A percentile compares a stretch with the other conserved stretches of the same genome.
Evolutionary conservation across 768 basidiomycete species (phyloP).

Genomic region (Mycena leptocephala): DNA sequence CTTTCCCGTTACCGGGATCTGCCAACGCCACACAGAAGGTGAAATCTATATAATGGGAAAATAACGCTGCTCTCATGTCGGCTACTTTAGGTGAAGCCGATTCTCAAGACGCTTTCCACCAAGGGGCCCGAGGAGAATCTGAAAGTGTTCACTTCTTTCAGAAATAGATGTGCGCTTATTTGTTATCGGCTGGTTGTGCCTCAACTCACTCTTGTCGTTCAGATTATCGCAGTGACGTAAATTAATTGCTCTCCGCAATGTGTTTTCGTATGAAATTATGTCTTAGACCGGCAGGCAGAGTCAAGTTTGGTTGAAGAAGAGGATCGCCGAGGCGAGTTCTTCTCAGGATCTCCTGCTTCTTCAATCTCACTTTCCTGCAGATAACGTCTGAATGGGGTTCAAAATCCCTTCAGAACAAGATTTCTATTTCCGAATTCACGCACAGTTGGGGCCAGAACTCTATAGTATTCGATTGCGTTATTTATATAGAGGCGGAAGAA

Average conservation of each 20-base stretch:
- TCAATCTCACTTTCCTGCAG: slow-evolving; percentile 52
- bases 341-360: slow-evolving; percentile 10
- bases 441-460: slow-evolving; percentile 92
- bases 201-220: slow-evolving; percentile 25
- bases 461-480: slow-evolving; percentile 64
- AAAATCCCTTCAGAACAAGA: slow-evolving; percentile 66
- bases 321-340: slow-evolving; percentile 71
- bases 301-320: slow-evolving; percentile 83
- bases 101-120: slow-evolving; percentile 79
- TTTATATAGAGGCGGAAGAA: slow-evolving; percentile 14
- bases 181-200: slow-evolving; percentile 17
- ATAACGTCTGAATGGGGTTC: slow-evolving; percentile 77
- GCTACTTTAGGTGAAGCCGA: slow-evolving; percentile 59
- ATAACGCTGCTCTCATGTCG: slow-evolving; percentile 15
- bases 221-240: slow-evolving; percentile 87
- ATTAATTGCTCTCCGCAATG: slow-evolving; percentile 36
- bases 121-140: slow-evolving; percentile 77
- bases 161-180: slow-evolving; percentile 75
- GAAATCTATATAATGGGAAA: background rate
- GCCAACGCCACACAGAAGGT: slow-evolving; percentile 73
- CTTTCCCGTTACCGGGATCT: slow-evolving; percentile 74
- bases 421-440: slow-evolving; percentile 80
- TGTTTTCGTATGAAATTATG: slow-evolving; percentile 39
- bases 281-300: slow-evolving; percentile 81
- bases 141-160: slow-evolving; percentile 78